Evolutionary conservation across 495 filamentous ascomycete genomes (phyloP), one percentile per base, ranked within the genome.

Genomic region (Penicillium turbatum): DNA sequence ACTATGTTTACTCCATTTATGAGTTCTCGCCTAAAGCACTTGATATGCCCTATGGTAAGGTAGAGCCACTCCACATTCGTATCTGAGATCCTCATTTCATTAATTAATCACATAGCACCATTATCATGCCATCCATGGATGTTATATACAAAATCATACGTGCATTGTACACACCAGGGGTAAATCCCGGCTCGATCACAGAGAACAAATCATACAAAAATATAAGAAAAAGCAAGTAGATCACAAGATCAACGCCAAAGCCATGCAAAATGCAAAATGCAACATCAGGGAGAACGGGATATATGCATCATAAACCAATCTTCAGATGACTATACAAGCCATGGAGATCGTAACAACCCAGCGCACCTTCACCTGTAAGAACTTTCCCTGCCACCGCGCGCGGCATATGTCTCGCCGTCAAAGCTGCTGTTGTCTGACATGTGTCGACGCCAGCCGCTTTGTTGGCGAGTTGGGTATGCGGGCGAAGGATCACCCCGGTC

Each of bases 361-460:
- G 15, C 7, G 15, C 15, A 38, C 8, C 27, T 38, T 58, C 34
- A 70, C 24, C 64, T 37, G 55, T 64, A 68, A 10, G 61, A 55
- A 40, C 57, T 48, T 12, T 49, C 40, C 24, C 54, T 51, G n/a
- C 45, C 54, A 11, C 40, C 44, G 51, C 40, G 47, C 17, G 31
- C 27, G 31, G 52, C 37, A 39, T 56, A 53, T 11, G 34, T 12
- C 24, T 56, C 54, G 15, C 57, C 59, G 3, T 62, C 59, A 24
- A 35, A 36, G 40, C 62, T 68, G 40, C 58, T 60, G 19, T 48
- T 51, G 4, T 63, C 56, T 7, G 66, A 68, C 38, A 63, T 55
- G 34, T 69, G 63, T 8, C 67, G 56, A 5, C 72, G 69, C 67
- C 70, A 72, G 9, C 70, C 70, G 31, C 67, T 68, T 16, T 66